Base-by-base conservation (phyloP, 352 stramenopile species). In the Pythium aphanidermatum region DNA sequence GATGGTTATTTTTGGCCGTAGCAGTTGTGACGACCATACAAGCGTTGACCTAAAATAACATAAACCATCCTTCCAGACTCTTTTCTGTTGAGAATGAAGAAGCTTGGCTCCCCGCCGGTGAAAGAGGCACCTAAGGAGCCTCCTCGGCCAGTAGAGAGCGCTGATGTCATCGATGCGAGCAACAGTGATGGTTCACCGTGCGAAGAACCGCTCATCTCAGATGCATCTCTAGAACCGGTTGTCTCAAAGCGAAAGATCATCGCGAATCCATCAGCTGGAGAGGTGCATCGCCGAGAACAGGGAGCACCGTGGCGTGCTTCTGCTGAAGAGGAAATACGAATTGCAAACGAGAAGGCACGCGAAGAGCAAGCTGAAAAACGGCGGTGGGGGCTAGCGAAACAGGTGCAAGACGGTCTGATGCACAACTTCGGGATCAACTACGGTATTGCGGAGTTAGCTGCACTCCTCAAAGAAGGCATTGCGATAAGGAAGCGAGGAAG, bases 341-440 rank as follows among this genome's bases (percentile, higher is more conserved):
- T 37, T 6, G 34, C 59, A 12, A 90, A 87, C 44, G 44, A 46
- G 0, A 69, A 68, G 20, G 74, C 68, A 0, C 58, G 56, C 29
- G 68, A 84, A 26, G 72, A 87, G 30, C 70, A 87, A 31, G 60
- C 61, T 21, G 74, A 87, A 44, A 86, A 87, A 40, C 72, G 74
- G 4, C 70, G 77, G 3, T 84, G 75, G 70, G 77, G 70, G 4
- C 64, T 90, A 5, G 74, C 72, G 17, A 90, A 90, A 36, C 74
- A 90, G 43, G 53, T 84, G 4, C 77, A 90, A 36, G 68, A 87
- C 29, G 73, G 73, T 0, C 53, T 87, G 6, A 53, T 85, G 56
- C 70, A 87, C 58, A 82, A 71, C 27, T 86, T 70, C 46, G 67
- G 63, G 19, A 76, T 87, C 49, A 86, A 85, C 49, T 83, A 87